Evolutionary conservation across 176 grass and related monocot species (phyloP), one percentile per base, ranked within the genome.

Genomic region (Oryza coarctata): DNA sequence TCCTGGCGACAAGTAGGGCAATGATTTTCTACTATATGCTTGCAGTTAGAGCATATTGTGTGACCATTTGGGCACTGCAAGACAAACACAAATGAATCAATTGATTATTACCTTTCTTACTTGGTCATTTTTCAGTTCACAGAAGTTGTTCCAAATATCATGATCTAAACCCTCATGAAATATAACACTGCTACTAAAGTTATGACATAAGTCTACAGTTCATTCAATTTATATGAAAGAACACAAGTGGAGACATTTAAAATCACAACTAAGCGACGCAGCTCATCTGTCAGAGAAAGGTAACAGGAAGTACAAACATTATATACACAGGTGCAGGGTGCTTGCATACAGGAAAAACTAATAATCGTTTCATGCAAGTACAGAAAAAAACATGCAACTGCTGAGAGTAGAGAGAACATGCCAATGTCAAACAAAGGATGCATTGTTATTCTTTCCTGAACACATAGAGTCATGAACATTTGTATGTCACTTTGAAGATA

Each of bases 21-120:
- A 77, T 95, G 90, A 35, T 95, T 95, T 55, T 95, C 87, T 63
- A 92, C 93, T 83, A 85, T 90, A 64, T 87, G 85, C 84, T 86
- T 95, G 76, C 93, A 95, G 50, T 80, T 92, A n/a, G 93, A 95
- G 85, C 90, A 95, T 80, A 95, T 89, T 73, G 93, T 95, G 85
- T 95, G 93, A 17, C 90, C 93, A 80, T 92, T 95, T 50, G 90
- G 93, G 52, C 93, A 95, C 93, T 95, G 90, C 74, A 86, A 65
- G 57, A 87, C 76, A 29, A 86, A 79, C 17, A 82, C 77, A 35
- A 30, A 86, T 20, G 44, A 30, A 77, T 57, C 36, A 22, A 60
- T 27, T 60, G 1, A 65, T 68, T 80, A 31, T 83, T 58, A 28
- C 35, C 47, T 74, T 41, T 68, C 26, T 36, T 44, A 41, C 35